phyloP scores from a whole-genome alignment of 176 grass and related monocot species.

The Panicum miliaceum region DNA sequence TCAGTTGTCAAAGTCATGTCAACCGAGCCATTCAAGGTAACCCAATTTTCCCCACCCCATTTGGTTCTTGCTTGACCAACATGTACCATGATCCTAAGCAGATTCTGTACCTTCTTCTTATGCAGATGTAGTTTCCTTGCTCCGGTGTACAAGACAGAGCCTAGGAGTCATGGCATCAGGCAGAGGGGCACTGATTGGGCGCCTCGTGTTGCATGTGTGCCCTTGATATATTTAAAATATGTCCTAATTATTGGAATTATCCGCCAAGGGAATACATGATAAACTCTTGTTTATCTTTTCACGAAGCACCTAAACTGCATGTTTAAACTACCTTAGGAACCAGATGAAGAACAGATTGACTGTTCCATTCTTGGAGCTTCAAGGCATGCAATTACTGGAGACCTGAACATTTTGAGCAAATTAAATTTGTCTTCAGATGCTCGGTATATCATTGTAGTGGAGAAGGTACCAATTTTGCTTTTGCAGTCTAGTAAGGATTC shows the following conservation, averaged over 20 bases:
- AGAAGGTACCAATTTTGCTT: conserved; percentile 64
- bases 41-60: not conserved
- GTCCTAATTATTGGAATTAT: conserved; percentile 16
- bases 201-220: conserved; percentile 68
- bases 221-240: conserved; percentile 32
- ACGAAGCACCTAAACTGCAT: conserved; percentile 21
- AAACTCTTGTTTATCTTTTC: conserved; percentile 9
- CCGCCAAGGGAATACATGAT: not conserved
- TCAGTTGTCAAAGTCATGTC: conserved; percentile 73
- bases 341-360: conserved; percentile 66
- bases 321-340: conserved; percentile 52
- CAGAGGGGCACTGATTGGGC: conserved; percentile 79
- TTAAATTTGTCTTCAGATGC: conserved; percentile 75
- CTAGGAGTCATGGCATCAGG: conserved; percentile 89
- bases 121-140: conserved; percentile 88
- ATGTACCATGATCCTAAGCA: not conserved
- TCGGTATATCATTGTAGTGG: conserved; percentile 79
- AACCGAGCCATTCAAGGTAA: conserved; percentile 76
- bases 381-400: conserved; percentile 79
- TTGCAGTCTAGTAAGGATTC: conserved; percentile 3
- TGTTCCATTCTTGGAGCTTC: conserved; percentile 81
- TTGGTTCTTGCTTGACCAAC: not conserved
- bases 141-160: conserved; percentile 87
- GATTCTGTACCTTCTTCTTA: conserved; percentile 1
- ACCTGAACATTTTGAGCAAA: conserved; percentile 70